Evolutionary conservation across 176 grass and related monocot genomes (phyloP).

Genomic region (Bothriochloa decipiens): DNA sequence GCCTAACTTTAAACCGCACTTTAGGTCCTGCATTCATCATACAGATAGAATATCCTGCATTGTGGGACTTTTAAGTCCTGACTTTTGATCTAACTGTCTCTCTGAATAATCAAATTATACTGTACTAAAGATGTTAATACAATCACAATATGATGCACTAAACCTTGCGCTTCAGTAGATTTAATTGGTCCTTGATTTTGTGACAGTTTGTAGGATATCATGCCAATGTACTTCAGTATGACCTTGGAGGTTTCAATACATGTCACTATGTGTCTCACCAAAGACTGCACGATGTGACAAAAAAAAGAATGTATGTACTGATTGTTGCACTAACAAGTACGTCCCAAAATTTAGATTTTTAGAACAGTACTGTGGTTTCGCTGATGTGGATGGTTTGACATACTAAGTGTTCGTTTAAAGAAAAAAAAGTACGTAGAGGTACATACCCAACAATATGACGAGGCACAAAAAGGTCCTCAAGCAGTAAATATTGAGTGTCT

Average conservation of each 20-base stretch:
- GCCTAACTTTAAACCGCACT: neutral
- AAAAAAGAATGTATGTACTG: neutral
- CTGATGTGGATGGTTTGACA: slow-evolving; percentile 24
- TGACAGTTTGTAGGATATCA: neutral
- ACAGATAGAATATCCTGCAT: neutral
- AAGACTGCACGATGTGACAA: neutral
- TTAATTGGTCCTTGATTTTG: neutral
- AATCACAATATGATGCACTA: neutral
- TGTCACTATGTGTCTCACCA: neutral
- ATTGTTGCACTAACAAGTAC: neutral
- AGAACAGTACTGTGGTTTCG: slow-evolving; percentile 6
- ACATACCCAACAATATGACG: neutral
- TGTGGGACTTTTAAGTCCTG: neutral
- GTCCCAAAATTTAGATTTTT: slow-evolving; percentile 3
- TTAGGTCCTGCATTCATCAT: slow-evolving; percentile 19
- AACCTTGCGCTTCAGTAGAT: neutral
- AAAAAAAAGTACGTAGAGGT: neutral
- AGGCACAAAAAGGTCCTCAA: too few species aligned
- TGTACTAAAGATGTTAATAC: neutral
- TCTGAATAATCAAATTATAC: neutral
- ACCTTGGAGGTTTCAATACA: slow-evolving; percentile 21
- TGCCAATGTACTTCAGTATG: neutral
- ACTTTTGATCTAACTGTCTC: neutral
- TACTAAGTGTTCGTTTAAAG: slow-evolving; percentile 1
- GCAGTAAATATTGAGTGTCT: too few species aligned